These are phyloP conservation scores for Plasmodium gaboni DNA, from an alignment of 169 alveolate genomes.

Conservation along the genomic window DNA sequence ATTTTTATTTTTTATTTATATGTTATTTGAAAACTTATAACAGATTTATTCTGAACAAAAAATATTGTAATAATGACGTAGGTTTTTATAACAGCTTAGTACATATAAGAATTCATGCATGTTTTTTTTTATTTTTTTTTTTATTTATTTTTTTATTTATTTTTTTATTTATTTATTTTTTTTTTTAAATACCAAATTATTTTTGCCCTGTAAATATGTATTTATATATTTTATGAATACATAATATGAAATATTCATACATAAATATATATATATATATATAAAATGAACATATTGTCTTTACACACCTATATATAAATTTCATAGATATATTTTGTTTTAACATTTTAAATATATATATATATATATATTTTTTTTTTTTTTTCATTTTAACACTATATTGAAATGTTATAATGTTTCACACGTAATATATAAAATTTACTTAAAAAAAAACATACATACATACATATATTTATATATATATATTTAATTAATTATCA, in stretches of 20 bases:
- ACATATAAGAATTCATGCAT: constrained; percentile 21
- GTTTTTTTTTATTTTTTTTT: constrained; percentile 22
- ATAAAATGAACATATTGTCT: background rate
- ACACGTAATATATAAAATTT: constrained; percentile 46
- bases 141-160: constrained; percentile 1
- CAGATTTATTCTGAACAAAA: constrained; percentile 63
- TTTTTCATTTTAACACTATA: constrained; percentile 11
- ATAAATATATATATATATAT: background rate
- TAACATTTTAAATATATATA: too few species aligned
- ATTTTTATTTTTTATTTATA: constrained; percentile 7
- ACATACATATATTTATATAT: background rate
- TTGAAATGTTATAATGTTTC: constrained; percentile 50
- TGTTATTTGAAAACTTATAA: constrained; percentile 11
- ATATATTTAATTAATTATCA: constrained; percentile 6
- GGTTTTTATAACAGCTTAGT: constrained; percentile 14
- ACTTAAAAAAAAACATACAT: background rate
- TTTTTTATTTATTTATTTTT: background rate
- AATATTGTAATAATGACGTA: constrained; percentile 10
- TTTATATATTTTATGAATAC: constrained; percentile 28
- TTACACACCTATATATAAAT: constrained; percentile 8
- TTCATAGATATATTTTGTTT: too few species aligned
- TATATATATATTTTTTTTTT: too few species aligned
- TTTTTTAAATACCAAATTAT: constrained; percentile 3
- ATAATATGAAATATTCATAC: constrained; percentile 7
- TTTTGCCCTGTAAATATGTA: constrained; percentile 2